These are phyloP conservation scores for Sphaerosporella brunnea DNA, from an alignment of 495 filamentous ascomycete genomes.

Conservation along the genomic window DNA sequence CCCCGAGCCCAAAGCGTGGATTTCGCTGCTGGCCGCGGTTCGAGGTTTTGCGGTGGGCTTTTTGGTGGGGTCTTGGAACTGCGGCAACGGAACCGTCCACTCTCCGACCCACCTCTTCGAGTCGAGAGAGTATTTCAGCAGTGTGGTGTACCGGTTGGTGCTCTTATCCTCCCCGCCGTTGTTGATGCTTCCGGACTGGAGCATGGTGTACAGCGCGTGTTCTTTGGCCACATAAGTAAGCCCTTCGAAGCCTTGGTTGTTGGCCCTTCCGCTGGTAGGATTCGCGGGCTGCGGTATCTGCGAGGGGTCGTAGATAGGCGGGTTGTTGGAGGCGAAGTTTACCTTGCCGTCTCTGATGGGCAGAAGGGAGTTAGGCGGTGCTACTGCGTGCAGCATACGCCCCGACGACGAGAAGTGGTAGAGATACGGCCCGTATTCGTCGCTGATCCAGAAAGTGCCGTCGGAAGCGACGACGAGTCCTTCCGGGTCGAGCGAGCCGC, in stretches of 20 bases:
- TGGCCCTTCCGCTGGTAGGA: conserved; percentile 45
- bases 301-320: conserved; percentile 42
- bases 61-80: conserved; percentile 32
- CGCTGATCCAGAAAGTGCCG: conserved; percentile 55
- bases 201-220: conserved; percentile 45
- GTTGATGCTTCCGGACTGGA: conserved; percentile 50
- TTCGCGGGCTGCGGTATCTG: conserved; percentile 34
- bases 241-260: conserved; percentile 68
- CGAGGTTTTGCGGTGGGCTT: conserved; percentile 30
- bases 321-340: conserved; percentile 40
- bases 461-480: conserved; percentile 39
- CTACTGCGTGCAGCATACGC: conserved; percentile 46
- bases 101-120: conserved; percentile 37
- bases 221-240: conserved; percentile 47
- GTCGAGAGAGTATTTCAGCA: conserved; percentile 46
- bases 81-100: conserved; percentile 51
- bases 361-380: conserved; percentile 48
- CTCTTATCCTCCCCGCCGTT: conserved; percentile 44
- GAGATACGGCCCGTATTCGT: conserved; percentile 66
- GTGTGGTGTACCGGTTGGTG: conserved; percentile 37
- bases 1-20: conserved; percentile 43
- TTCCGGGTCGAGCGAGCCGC: conserved; percentile 50
- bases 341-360: conserved; percentile 41
- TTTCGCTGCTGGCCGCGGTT: conserved; percentile 55
- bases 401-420: conserved; percentile 46